Evolutionary conservation across 2,329 filamentous ascomycete species (phyloP).

Genomic region (Rhynchosporium agropyri): DNA sequence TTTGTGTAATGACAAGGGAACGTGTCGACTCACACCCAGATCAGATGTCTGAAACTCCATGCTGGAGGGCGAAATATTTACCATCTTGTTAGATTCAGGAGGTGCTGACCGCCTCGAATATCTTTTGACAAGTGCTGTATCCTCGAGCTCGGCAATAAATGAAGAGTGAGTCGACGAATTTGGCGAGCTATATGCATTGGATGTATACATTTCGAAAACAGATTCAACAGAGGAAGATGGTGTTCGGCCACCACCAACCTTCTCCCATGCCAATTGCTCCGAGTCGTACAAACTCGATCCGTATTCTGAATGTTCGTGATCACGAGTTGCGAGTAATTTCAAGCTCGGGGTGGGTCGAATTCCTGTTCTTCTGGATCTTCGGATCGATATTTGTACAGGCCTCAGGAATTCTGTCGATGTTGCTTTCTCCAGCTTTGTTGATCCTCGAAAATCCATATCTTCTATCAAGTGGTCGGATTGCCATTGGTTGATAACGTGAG

Average conservation of each 20-base stretch:
- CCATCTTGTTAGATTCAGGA: conserved; percentile 3
- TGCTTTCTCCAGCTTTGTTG: conserved; percentile 16
- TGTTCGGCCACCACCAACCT: conserved; percentile 27
- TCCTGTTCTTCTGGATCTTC: conserved; percentile 11
- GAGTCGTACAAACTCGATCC: conserved; percentile 26
- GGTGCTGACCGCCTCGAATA: conserved; percentile 1
- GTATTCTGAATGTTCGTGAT: conserved; percentile 30
- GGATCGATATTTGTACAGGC: conserved; percentile 19
- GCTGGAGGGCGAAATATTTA: conserved; percentile 19
- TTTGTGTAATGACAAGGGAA: neutral
- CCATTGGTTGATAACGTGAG: conserved; percentile 31
- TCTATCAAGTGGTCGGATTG: conserved; percentile 18
- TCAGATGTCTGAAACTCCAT: conserved; percentile 25
- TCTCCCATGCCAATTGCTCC: conserved; percentile 25
- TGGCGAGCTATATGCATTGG: conserved; percentile 22
- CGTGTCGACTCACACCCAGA: conserved; percentile 16
- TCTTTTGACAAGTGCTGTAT: conserved; percentile 28
- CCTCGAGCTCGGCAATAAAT: conserved; percentile 37
- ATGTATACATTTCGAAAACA: conserved; percentile 33
- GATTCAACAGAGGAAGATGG: conserved; percentile 36
- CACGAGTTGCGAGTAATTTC: conserved; percentile 28
- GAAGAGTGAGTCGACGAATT: conserved; percentile 30
- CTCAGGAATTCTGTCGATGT: conserved; percentile 17
- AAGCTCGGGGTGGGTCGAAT: conserved; percentile 21
- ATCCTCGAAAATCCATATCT: conserved; percentile 15